phyloP scores from a whole-genome alignment of 148 eudicot genomes.

The Nyssa sinensis region DNA sequence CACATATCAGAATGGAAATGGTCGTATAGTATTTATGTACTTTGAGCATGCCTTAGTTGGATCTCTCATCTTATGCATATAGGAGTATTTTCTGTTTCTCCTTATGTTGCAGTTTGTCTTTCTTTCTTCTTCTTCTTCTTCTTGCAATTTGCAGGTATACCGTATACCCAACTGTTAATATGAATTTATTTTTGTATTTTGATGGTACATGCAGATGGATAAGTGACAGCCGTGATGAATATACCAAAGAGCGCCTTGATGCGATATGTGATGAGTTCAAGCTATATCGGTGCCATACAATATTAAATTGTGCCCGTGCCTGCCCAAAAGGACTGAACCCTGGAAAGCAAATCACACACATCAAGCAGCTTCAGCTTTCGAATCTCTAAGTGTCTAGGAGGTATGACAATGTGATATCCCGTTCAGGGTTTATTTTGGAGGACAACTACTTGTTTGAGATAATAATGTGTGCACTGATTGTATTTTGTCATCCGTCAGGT shows the following conservation, averaged over 20 bases:
- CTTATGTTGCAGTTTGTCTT: no score
- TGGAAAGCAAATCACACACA: constrained; percentile 78
- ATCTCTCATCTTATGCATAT: not conserved
- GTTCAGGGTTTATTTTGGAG: constrained; percentile 9
- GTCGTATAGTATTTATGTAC: no score
- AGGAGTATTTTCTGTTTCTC: not conserved
- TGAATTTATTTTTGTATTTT: constrained; percentile 5
- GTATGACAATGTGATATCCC: not conserved
- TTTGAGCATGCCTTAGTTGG: no score
- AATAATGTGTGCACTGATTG: constrained; percentile 20
- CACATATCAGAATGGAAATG: no score
- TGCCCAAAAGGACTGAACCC: constrained; percentile 98
- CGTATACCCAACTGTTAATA: no score
- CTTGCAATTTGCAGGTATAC: constrained; percentile 3
- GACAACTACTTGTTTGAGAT: not conserved
- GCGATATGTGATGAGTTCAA: constrained; percentile 90
- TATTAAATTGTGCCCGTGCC: constrained; percentile 90
- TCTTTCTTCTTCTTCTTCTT: not conserved
- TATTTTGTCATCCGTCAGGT: constrained; percentile 2
- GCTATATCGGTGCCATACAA: constrained; percentile 96
- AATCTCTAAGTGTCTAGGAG: constrained; percentile 6
- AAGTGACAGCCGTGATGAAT: constrained; percentile 99
- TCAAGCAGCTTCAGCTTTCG: constrained; percentile 65
- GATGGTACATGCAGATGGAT: constrained; percentile 69
- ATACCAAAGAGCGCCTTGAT: constrained; percentile 82